Evolutionary conservation across 1,284 basidiomycete species (phyloP).

Genomic region (Rhodotorula sp.): DNA sequence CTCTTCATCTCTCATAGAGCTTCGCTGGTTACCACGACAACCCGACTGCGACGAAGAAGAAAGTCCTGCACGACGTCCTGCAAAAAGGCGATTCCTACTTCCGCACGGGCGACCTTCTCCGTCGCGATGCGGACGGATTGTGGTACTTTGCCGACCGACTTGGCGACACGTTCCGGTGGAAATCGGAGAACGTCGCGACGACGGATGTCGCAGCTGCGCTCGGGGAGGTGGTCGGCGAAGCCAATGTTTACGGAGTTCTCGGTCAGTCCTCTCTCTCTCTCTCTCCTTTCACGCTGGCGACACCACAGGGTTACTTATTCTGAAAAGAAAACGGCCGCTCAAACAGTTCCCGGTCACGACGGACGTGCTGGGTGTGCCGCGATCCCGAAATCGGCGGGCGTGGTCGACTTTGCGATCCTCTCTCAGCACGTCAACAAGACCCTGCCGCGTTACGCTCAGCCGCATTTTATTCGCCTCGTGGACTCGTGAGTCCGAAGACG

Average conservation of each 20-base stretch:
- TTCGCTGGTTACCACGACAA: slow-evolving; percentile 40
- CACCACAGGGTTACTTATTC: no score
- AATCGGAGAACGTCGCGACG: slow-evolving; percentile 47
- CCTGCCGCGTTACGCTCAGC: slow-evolving; percentile 49
- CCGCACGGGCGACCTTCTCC: slow-evolving; percentile 46
- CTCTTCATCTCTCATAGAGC: not conserved
- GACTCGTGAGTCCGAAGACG: slow-evolving; percentile 13
- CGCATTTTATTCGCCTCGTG: slow-evolving; percentile 48
- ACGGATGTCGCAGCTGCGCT: slow-evolving; percentile 46
- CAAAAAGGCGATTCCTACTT: slow-evolving; percentile 43
- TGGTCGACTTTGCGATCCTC: slow-evolving; percentile 45
- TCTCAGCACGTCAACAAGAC: slow-evolving; percentile 42
- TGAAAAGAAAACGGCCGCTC: no score
- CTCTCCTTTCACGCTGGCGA: no score
- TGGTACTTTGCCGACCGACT: slow-evolving; percentile 48
- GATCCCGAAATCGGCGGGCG: slow-evolving; percentile 41
- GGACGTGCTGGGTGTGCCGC: slow-evolving; percentile 50
- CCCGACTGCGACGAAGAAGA: slow-evolving; percentile 45
- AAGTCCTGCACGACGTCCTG: slow-evolving; percentile 48
- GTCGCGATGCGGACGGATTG: slow-evolving; percentile 44
- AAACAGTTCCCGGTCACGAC: slow-evolving; percentile 46
- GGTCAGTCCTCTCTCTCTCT: slow-evolving; percentile 6
- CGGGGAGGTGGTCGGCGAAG: slow-evolving; percentile 46
- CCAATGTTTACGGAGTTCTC: slow-evolving; percentile 49
- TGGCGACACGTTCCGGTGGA: slow-evolving; percentile 48